These are phyloP conservation scores for Candida wancherniae DNA, from an alignment of 805 yeast species.

Conservation along the genomic window DNA sequence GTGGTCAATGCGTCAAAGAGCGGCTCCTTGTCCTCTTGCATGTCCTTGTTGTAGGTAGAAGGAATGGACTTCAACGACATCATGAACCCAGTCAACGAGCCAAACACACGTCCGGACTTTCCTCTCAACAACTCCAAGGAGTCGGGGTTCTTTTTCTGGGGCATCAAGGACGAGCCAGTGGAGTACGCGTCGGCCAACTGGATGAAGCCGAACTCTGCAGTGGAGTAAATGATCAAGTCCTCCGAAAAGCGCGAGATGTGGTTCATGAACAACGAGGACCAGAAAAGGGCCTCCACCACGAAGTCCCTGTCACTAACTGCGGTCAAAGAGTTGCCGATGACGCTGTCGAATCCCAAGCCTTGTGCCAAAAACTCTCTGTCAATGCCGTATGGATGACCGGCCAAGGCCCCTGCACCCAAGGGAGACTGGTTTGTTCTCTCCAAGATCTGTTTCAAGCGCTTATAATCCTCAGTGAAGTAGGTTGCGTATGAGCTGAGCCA, in stretches of 20 bases:
- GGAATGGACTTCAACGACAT: conserved; percentile 98
- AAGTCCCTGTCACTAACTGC: conserved; percentile 98
- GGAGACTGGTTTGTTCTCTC: conserved; percentile 86
- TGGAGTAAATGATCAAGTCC: conserved; percentile 91
- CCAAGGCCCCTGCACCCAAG: conserved; percentile 95
- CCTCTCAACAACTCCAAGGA: conserved; percentile 93
- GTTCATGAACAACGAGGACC: conserved; percentile 93
- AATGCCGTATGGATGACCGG: conserved; percentile 99
- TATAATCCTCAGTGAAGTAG: conserved; percentile 84
- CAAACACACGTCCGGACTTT: conserved; percentile 95
- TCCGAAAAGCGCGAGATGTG: conserved; percentile 93
- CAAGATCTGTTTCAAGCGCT: conserved; percentile 75
- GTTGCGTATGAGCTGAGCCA: conserved; percentile 96
- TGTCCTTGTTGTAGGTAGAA: conserved; percentile 94
- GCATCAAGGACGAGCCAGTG: conserved; percentile 97
- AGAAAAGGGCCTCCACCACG: conserved; percentile 90
- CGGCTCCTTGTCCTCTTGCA: conserved; percentile 99
- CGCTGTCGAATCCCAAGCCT: conserved; percentile 74
- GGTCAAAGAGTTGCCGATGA: conserved; percentile 92
- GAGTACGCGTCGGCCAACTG: conserved; percentile 96
- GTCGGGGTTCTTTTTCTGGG: conserved; percentile 98
- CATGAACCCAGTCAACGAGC: conserved; percentile 90
- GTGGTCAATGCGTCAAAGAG: conserved; percentile 85
- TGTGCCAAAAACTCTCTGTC: conserved; percentile 86
- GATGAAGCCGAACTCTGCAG: conserved; percentile 95